Conservation (phyloP, 441 rosid genomes). For the Populus hybrid region DNA sequence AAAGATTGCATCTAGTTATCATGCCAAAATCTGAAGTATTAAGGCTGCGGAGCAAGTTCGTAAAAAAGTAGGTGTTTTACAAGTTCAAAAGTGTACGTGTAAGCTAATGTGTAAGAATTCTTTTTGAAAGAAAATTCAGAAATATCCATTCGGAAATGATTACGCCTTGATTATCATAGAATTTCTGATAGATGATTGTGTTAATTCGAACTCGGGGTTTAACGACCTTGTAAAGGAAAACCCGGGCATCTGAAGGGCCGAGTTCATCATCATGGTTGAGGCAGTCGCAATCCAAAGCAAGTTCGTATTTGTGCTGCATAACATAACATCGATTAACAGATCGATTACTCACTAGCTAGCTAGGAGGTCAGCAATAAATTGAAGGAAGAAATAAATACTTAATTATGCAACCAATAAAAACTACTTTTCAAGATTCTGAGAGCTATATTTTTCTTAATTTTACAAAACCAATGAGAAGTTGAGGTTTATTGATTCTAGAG, state of each 20-base stretch:
- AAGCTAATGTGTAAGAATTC: too few species aligned
- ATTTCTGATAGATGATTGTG: neutral
- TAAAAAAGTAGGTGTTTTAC: too few species aligned
- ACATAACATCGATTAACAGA: neutral
- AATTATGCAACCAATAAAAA: too few species aligned
- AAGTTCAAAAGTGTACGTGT: neutral
- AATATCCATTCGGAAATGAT: neutral
- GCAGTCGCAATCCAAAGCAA: constrained; percentile 42
- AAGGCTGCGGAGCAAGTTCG: neutral
- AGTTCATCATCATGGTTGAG: constrained; percentile 12
- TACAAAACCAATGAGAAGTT: too few species aligned
- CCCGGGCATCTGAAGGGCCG: constrained; percentile 28
- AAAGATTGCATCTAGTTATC: neutral
- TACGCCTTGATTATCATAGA: neutral
- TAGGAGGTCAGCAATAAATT: too few species aligned
- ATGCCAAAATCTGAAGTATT: neutral
- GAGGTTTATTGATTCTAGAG: too few species aligned
- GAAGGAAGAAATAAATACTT: too few species aligned
- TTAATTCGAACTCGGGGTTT: too few species aligned
- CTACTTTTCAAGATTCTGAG: too few species aligned
- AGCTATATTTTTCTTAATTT: too few species aligned
- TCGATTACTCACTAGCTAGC: too few species aligned
- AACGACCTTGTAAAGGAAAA: constrained; percentile 31
- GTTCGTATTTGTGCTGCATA: constrained; percentile 47
- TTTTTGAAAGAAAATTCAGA: neutral